Evolutionary conservation across 2,329 filamentous ascomycete species (phyloP).

Genomic region (Torrubiellomyces zombiae): DNA sequence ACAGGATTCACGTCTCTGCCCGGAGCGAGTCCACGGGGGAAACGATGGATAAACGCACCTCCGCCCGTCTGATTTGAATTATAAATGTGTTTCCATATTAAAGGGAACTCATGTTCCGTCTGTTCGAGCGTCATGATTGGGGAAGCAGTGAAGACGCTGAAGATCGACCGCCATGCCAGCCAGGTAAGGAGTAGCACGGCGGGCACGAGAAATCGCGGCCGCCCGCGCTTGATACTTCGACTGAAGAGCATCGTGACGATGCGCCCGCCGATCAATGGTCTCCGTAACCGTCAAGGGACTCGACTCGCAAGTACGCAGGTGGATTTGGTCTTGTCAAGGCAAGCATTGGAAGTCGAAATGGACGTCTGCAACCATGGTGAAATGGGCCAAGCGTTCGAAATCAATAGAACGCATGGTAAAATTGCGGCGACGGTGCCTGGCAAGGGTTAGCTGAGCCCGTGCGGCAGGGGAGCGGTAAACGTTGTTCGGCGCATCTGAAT

Average conservation of each 20-base stretch:
- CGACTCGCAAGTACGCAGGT: no score
- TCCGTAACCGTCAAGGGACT: no score
- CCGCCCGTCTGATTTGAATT: conserved; percentile 6
- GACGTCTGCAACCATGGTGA: no score
- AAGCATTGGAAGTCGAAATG: no score
- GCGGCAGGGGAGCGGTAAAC: no score
- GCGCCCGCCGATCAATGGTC: no score
- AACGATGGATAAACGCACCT: conserved; percentile 4
- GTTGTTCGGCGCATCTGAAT: no score
- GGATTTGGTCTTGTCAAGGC: no score
- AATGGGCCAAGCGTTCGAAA: no score
- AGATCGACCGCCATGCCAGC: conserved; percentile 2
- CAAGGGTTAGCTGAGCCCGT: no score
- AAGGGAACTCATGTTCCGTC: conserved; percentile 4
- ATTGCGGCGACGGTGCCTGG: no score
- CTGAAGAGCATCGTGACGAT: conserved; percentile 3
- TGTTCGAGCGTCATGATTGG: background rate
- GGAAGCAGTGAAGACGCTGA: background rate
- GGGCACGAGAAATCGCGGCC: conserved; percentile 2
- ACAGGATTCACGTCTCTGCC: conserved; percentile 1
- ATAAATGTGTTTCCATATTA: conserved; percentile 8
- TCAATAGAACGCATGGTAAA: no score
- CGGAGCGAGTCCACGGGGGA: background rate
- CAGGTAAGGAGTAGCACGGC: conserved; percentile 3
- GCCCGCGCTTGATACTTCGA: conserved; percentile 3